Evolutionary conservation across 2,329 filamentous ascomycete genomes (phyloP).

Genomic region (Penicillium sp.): DNA sequence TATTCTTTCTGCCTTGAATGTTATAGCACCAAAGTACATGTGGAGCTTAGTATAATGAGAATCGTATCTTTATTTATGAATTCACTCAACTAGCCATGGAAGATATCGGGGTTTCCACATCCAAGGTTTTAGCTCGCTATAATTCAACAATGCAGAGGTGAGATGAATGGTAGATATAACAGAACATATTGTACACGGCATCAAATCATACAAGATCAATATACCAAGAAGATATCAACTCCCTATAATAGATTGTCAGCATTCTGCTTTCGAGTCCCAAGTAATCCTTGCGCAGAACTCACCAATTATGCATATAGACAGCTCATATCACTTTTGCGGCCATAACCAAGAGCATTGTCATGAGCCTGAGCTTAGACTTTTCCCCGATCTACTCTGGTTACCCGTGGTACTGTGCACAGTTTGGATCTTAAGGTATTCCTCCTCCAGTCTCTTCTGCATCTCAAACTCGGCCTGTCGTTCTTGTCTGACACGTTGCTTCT

Average conservation of each 20-base stretch:
- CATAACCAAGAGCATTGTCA: slow-evolving; percentile 14
- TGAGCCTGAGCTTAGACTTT: slow-evolving; percentile 19
- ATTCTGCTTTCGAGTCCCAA: neutral
- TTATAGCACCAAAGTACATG: too few relatives aligned
- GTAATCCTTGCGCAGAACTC: slow-evolving; percentile 12
- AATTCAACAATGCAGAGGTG: too few relatives aligned
- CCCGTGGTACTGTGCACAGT: slow-evolving; percentile 56
- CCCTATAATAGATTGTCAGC: slow-evolving; percentile 1
- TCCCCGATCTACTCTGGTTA: slow-evolving; percentile 15
- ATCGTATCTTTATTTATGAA: too few relatives aligned
- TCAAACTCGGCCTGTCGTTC: slow-evolving; percentile 94
- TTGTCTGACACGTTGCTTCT: slow-evolving; percentile 81
- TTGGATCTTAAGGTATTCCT: slow-evolving; percentile 86
- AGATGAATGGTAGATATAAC: too few relatives aligned
- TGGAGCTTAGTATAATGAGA: too few relatives aligned
- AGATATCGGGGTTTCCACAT: too few relatives aligned
- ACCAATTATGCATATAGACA: slow-evolving; percentile 3
- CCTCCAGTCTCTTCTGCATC: slow-evolving; percentile 75
- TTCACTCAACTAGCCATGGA: too few relatives aligned
- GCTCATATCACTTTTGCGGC: neutral
- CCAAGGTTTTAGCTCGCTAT: too few relatives aligned
- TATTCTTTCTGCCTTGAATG: too few relatives aligned
- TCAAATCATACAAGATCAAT: neutral
- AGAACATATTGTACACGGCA: neutral
- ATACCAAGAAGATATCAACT: neutral